Conservation (phyloP, 2,329 filamentous ascomycete species). For the Metarhizium guizhouense region DNA sequence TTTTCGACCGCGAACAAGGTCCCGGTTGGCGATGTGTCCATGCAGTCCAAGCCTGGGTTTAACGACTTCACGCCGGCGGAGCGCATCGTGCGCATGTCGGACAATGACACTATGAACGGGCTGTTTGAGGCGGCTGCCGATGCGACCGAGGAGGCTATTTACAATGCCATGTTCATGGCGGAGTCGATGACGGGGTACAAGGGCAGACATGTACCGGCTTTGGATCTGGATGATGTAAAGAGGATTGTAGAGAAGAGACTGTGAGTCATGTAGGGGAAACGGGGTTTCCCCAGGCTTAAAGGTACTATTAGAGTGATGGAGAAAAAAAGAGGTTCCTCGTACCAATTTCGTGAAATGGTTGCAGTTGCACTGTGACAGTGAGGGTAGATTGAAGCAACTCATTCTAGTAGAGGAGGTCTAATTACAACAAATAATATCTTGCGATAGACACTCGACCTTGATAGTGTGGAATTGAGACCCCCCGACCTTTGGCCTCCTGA, state of each 20-base stretch:
- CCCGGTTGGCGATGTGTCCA: conserved; percentile 20
- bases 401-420: no score
- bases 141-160: conserved; percentile 56
- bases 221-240: conserved; percentile 30
- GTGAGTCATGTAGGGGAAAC: no score
- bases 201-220: conserved; percentile 37
- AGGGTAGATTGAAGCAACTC: no score
- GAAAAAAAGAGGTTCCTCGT: no score
- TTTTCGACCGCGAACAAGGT: conserved; percentile 53
- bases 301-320: no score
- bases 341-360: no score
- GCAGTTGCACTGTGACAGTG: no score
- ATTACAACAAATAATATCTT: no score
- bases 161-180: conserved; percentile 54
- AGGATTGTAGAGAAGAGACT: background rate
- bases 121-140: conserved; percentile 55
- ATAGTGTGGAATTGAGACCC: no score
- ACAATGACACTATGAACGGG: conserved; percentile 23
- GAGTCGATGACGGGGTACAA: conserved; percentile 47
- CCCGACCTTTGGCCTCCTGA: no score
- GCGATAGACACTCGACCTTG: no score
- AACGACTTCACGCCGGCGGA: conserved; percentile 14
- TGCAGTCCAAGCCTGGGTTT: conserved; percentile 13
- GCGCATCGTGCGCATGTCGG: conserved; percentile 12
- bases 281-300: no score